Percentiles rank a stretch among this genome's conserved stretches.
phyloP scores from a whole-genome alignment of 139 green algal species.

The Coelastrella sp. region DNA sequence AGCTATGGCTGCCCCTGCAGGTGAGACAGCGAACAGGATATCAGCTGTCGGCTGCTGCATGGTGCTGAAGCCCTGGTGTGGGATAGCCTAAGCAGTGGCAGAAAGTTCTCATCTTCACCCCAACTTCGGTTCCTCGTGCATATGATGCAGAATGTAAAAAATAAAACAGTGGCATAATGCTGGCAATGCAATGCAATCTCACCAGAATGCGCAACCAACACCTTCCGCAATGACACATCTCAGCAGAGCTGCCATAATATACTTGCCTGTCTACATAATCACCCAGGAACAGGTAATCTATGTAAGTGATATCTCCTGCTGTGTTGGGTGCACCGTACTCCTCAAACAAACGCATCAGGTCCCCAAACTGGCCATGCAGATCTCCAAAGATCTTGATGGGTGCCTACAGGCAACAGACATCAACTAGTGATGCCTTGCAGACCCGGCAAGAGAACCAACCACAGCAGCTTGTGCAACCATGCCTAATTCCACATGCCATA shows the following conservation, averaged over 20 bases:
- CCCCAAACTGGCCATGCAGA: constrained; percentile 98
- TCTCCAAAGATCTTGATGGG: constrained; percentile 99
- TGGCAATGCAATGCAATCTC: too few species aligned
- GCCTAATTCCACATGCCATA: too few species aligned
- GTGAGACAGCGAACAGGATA: not conserved
- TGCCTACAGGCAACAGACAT: constrained; percentile 62
- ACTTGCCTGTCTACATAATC: constrained; percentile 91
- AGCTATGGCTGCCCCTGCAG: constrained; percentile 62
- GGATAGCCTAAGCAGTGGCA: too few species aligned
- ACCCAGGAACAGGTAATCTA: constrained; percentile 97
- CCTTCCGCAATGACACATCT: not conserved
- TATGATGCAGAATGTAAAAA: too few species aligned
- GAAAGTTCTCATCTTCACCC: too few species aligned
- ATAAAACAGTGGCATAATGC: too few species aligned
- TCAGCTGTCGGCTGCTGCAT: not conserved
- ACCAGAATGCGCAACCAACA: not conserved
- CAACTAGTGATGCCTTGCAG: too few species aligned
- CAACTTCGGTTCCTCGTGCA: too few species aligned
- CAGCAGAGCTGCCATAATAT: too few species aligned
- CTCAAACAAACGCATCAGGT: constrained; percentile 99
- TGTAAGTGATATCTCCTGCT: constrained; percentile 99
- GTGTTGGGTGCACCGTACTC: constrained; percentile 98
- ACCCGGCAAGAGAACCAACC: too few species aligned
- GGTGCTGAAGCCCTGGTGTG: too few species aligned
- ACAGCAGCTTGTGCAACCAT: too few species aligned